A percentile compares a stretch with the other conserved stretches of the same genome.
phyloP scores from a whole-genome alignment of 1,139 yeast genomes.

The Geotrichum candidum region DNA sequence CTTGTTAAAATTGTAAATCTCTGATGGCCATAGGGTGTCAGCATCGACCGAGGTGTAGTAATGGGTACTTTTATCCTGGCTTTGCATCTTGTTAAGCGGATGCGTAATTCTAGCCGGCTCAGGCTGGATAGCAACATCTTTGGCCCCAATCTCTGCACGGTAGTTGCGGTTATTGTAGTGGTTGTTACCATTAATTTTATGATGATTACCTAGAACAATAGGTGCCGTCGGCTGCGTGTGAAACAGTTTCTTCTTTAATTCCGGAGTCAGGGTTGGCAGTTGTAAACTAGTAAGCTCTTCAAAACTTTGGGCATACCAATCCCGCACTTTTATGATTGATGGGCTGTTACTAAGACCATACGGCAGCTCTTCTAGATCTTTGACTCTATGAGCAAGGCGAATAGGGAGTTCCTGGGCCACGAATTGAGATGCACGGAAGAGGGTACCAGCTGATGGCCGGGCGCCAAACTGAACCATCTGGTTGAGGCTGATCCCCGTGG shows the following conservation, averaged over 20 bases:
- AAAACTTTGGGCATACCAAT: slow-evolving; percentile 90
- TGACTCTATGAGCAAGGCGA: slow-evolving; percentile 76
- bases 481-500: slow-evolving; percentile 75
- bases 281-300: slow-evolving; percentile 60
- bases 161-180: not conserved
- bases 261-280: slow-evolving; percentile 9
- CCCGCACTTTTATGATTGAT: slow-evolving; percentile 66
- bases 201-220: not conserved
- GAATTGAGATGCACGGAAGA: slow-evolving; percentile 79
- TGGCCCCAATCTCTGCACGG: slow-evolving; percentile 3
- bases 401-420: slow-evolving; percentile 85
- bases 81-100: slow-evolving; percentile 12
- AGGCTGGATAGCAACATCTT: slow-evolving; percentile 30
- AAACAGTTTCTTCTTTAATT: slow-evolving; percentile 16
- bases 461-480: slow-evolving; percentile 95
- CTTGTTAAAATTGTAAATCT: slow-evolving; percentile 66
- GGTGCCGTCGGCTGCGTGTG: not conserved
- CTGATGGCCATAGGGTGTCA: slow-evolving; percentile 60
- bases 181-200: not conserved
- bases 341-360: slow-evolving; percentile 68
- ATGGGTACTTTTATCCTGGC: slow-evolving; percentile 35
- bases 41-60: slow-evolving; percentile 58
- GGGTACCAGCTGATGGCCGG: slow-evolving; percentile 67
- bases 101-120: slow-evolving; percentile 23
- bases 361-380: slow-evolving; percentile 77